These are phyloP conservation scores for Nicotiana knightiana DNA, from an alignment of 257 asterid species.

Conservation along the genomic window DNA sequence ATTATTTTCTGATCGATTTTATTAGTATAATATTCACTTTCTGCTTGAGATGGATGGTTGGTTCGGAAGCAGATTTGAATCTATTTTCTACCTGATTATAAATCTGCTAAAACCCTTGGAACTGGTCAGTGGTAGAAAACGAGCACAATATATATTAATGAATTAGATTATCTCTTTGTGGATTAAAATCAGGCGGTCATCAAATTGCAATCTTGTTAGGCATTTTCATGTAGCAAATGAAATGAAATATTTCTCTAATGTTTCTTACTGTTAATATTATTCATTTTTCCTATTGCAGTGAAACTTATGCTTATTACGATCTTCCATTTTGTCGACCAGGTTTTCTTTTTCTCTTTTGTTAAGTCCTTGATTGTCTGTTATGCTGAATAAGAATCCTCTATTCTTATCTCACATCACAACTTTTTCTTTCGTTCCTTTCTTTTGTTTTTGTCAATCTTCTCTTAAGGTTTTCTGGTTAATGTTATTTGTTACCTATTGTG, in stretches of 20 bases:
- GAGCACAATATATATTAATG: neutral
- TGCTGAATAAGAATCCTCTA: neutral
- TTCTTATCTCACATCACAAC: neutral
- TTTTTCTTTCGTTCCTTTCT: no score
- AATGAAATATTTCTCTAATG: neutral
- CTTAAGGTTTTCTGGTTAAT: neutral
- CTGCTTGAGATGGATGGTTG: neutral
- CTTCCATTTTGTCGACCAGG: slow-evolving; percentile 28
- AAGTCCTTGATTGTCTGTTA: neutral
- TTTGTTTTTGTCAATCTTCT: neutral
- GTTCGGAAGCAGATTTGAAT: neutral
- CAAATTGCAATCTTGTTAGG: neutral
- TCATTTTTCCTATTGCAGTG: slow-evolving; percentile 8
- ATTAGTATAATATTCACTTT: neutral
- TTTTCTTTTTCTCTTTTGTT: slow-evolving; percentile 9
- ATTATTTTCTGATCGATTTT: neutral
- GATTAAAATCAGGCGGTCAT: neutral
- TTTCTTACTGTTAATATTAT: neutral
- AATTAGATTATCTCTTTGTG: neutral
- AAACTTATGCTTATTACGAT: slow-evolving; percentile 19
- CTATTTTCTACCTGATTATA: neutral
- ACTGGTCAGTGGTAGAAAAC: neutral
- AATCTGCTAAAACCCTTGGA: neutral
- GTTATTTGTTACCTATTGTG: neutral
- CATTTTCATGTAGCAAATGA: neutral